Conservation (phyloP, 495 filamentous ascomycete species). For the Penicillium subrubescens region DNA sequence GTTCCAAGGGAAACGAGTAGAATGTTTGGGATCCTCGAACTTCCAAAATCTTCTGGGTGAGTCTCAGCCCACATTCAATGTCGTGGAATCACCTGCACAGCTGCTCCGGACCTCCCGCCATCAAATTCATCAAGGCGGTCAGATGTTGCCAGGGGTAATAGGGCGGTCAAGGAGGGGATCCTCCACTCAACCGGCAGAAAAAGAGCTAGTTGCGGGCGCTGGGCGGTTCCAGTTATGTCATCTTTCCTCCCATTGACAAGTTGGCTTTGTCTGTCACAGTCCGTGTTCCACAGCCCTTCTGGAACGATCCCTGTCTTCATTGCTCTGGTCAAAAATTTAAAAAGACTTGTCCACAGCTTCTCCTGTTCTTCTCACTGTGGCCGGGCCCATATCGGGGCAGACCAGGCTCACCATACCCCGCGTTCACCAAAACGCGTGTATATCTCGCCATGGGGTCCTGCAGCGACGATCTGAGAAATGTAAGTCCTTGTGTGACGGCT, state of each 20-base stretch:
- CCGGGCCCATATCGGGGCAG: background rate
- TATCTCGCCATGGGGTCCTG: background rate
- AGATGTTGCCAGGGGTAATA: background rate
- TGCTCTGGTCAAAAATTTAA: background rate
- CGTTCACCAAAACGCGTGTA: background rate
- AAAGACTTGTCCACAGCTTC: background rate
- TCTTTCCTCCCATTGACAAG: background rate
- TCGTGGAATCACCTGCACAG: background rate
- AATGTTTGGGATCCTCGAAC: background rate
- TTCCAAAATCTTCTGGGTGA: background rate
- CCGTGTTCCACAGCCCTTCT: background rate
- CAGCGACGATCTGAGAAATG: conserved; percentile 1
- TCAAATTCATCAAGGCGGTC: background rate
- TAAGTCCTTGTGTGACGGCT: background rate
- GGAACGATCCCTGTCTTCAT: background rate
- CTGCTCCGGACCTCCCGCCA: background rate
- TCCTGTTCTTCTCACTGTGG: background rate
- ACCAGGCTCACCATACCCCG: background rate
- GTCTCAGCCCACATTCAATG: background rate
- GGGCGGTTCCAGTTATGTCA: background rate
- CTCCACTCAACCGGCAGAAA: background rate
- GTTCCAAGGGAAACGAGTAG: too few species aligned
- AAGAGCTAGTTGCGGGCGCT: background rate
- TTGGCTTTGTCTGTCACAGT: background rate
- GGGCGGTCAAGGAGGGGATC: background rate